phyloP scores from a whole-genome alignment of 2,329 filamentous ascomycete species.

The Ceratocystis cubensis region DNA sequence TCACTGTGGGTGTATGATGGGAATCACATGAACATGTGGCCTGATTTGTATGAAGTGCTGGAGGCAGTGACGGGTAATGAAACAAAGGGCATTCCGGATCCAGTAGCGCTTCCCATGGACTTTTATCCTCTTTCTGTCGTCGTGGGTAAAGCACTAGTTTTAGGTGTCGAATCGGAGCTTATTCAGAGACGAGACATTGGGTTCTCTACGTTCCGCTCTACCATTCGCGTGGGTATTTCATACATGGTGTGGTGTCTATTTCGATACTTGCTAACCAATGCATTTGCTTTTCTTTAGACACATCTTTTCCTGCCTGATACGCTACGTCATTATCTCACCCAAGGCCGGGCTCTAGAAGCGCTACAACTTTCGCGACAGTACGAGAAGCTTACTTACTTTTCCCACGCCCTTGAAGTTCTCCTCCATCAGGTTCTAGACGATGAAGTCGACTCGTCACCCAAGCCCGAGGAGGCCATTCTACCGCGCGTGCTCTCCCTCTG shows the following conservation, averaged over 20 bases:
- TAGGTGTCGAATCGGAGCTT: slow-evolving; percentile 84
- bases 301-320: slow-evolving; percentile 87
- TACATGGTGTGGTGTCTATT: neutral
- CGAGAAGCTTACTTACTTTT: slow-evolving; percentile 76
- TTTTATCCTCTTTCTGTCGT: slow-evolving; percentile 88
- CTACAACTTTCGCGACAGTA: slow-evolving; percentile 75
- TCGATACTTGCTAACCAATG: neutral
- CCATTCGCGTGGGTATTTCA: slow-evolving; percentile 58
- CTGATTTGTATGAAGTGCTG: slow-evolving; percentile 74
- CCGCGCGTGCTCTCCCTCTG: slow-evolving; percentile 50
- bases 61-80: slow-evolving; percentile 54
- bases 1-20: slow-evolving; percentile 95
- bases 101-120: slow-evolving; percentile 72
- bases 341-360: slow-evolving; percentile 67
- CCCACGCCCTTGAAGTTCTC: slow-evolving; percentile 82
- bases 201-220: slow-evolving; percentile 81
- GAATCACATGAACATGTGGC: slow-evolving; percentile 73
- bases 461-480: slow-evolving; percentile 51
- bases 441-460: slow-evolving; percentile 64
- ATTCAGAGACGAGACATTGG: slow-evolving; percentile 85
- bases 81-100: slow-evolving; percentile 56
- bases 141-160: slow-evolving; percentile 75
- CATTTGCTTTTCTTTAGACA: slow-evolving; percentile 41
- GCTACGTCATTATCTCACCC: slow-evolving; percentile 63
- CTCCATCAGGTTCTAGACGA: slow-evolving; percentile 89